Base-by-base conservation (phyloP, 768 basidiomycete species). In the Kwoniella dejecticola region DNA sequence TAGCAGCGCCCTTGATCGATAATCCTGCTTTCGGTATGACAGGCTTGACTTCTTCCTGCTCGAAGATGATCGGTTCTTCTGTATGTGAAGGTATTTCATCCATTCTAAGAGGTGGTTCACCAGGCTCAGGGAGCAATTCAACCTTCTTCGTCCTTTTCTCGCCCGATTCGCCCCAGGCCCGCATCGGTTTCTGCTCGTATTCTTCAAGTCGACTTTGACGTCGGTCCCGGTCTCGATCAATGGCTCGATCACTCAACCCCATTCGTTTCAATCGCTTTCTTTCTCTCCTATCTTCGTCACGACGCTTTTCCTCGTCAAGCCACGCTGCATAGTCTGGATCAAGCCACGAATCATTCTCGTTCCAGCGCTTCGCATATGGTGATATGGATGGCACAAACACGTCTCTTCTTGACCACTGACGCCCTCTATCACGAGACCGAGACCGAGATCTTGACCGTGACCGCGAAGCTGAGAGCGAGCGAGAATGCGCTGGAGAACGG, bases 241-340 rank as follows among this genome's bases (percentile, higher is more conserved):
- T 26, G 2, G 6, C 41, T 42, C 56, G n/a, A 19, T 50, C 47
- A 30, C 15, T 23, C 19, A 46, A 47, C 24, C 54, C 27, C 4
- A 49, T 29, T 24, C 60, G 15, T 31, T 41, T 62, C 26, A 40
- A 21, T 33, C 49, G 30, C 48, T 54, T 60, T 12, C 69, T 50
- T 5, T 61, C 54, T 4, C 57, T 21, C 24, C 69, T 42, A 36
- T 70, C 69, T 41, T 68, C 52, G 2, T 52, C 64, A 24, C 64
- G 52, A 4, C 58, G 48, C 41, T 57, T 41, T 50, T 69, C 64
- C n/a, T 69, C 69, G 2, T 64, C 68, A 15, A 65, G 49, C 69
- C 67, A 69, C 5, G 48, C 67, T 12, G 40, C 62, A 48, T 68
- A 71, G 17, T 72, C 67, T 11, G 74, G 74, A 62, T 72, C 70